Evolutionary conservation across 1,284 basidiomycete species (phyloP).

Genomic region (Stygiomarasmius scandens): DNA sequence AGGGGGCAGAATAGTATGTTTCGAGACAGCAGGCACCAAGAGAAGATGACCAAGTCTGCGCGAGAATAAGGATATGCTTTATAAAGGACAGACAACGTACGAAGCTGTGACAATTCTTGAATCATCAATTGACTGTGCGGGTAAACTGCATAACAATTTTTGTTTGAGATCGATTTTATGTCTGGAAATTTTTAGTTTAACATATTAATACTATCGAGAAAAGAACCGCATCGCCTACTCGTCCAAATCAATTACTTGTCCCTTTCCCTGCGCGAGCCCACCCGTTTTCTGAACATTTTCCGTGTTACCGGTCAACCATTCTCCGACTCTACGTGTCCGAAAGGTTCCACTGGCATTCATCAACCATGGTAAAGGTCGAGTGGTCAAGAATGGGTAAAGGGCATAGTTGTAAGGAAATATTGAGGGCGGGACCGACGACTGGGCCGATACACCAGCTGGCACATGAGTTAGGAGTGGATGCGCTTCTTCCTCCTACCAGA

Average conservation of each 20-base stretch:
- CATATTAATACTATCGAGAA: neutral
- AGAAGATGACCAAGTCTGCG: slow-evolving; percentile 61
- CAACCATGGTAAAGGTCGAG: slow-evolving; percentile 51
- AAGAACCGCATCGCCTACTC: slow-evolving; percentile 29
- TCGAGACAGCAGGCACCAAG: slow-evolving; percentile 38
- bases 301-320: slow-evolving; percentile 48
- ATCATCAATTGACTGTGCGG: slow-evolving; percentile 7
- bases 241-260: slow-evolving; percentile 33
- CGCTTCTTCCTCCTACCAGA: slow-evolving; percentile 18
- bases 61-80: neutral
- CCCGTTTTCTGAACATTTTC: slow-evolving; percentile 40
- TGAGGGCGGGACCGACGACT: slow-evolving; percentile 28
- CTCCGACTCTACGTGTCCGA: slow-evolving; percentile 60
- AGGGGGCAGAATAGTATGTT: slow-evolving; percentile 50
- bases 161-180: slow-evolving; percentile 20
- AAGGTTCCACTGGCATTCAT: slow-evolving; percentile 49
- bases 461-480: slow-evolving; percentile 39
- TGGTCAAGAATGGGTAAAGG: slow-evolving; percentile 64
- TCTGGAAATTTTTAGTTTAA: slow-evolving; percentile 15
- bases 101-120: slow-evolving; percentile 43
- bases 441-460: slow-evolving; percentile 31
- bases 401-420: slow-evolving; percentile 46
- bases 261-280: slow-evolving; percentile 36
- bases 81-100: slow-evolving; percentile 38
- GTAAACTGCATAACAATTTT: slow-evolving; percentile 10